Percentiles rank a stretch among this genome's conserved stretches.
Evolutionary conservation across 148 eudicot species (phyloP).

Genomic region (Cornus suecica): DNA sequence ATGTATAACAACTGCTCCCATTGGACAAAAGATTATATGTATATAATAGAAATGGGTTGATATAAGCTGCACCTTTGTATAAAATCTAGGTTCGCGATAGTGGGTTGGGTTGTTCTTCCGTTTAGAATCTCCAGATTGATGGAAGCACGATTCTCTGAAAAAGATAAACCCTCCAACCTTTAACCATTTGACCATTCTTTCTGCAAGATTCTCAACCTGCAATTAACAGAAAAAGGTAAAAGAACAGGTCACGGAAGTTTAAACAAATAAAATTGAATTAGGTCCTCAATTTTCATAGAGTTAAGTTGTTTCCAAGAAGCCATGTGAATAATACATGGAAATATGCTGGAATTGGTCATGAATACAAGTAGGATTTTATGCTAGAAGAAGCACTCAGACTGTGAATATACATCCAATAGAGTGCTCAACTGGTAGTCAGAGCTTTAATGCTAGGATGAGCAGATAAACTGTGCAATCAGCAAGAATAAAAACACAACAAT

Average conservation of each 20-base stretch:
- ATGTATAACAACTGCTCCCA: too few species aligned
- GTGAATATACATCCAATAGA: neutral
- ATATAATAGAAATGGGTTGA: conserved; percentile 5
- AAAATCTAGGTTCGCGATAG: conserved; percentile 89
- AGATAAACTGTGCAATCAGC: neutral
- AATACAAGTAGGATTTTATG: neutral
- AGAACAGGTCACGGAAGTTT: neutral
- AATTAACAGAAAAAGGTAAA: conserved; percentile 9
- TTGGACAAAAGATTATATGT: neutral
- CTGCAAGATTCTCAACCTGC: conserved; percentile 75
- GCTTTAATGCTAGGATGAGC: neutral
- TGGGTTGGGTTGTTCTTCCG: conserved; percentile 93
- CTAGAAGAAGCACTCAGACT: neutral
- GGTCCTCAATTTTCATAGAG: neutral
- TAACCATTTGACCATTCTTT: conserved; percentile 83
- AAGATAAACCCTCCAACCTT: conserved; percentile 88
- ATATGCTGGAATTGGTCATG: neutral
- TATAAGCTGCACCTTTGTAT: conserved; percentile 63
- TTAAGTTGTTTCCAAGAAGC: neutral
- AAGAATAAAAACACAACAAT: neutral
- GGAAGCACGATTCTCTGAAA: conserved; percentile 97
- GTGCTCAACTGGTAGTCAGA: neutral
- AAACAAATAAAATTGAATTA: neutral
- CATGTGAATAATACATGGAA: neutral
- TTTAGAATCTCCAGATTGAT: conserved; percentile 96